A percentile compares a stretch with the other conserved stretches of the same genome.
phyloP scores from a whole-genome alignment of 1,284 basidiomycete species.

The Vanrija pseudolonga region DNA sequence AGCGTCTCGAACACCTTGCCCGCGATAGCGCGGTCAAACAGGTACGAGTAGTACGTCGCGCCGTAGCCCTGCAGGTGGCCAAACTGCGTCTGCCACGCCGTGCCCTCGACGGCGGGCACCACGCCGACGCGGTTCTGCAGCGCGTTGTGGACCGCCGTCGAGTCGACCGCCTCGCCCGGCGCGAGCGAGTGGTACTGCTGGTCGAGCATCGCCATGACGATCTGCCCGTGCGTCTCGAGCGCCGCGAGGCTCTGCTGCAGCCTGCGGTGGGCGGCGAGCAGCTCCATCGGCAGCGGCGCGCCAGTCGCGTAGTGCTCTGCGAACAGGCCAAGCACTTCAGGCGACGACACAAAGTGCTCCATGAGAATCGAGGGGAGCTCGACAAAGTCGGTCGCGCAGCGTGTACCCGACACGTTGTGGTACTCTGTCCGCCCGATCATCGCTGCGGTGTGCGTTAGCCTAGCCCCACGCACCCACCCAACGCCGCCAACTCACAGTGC shows the following conservation, averaged over 20 bases:
- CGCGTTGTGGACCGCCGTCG: slow-evolving; percentile 62
- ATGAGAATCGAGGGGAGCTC: slow-evolving; percentile 97
- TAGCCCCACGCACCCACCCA: too few relatives aligned
- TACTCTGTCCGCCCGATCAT: slow-evolving; percentile 98
- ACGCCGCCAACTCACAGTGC: slow-evolving; percentile 77
- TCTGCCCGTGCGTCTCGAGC: slow-evolving; percentile 83
- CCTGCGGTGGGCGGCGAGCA: slow-evolving; percentile 48
- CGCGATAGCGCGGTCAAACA: slow-evolving; percentile 93
- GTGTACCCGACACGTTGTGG: slow-evolving; percentile 95
- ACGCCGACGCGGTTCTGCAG: slow-evolving; percentile 69
- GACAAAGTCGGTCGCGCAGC: slow-evolving; percentile 98
- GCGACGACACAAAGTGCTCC: slow-evolving; percentile 90
- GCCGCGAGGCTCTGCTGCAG: slow-evolving; percentile 51
- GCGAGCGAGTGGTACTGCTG: slow-evolving; percentile 80
- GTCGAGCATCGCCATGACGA: slow-evolving; percentile 83
- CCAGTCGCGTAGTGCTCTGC: slow-evolving; percentile 58
- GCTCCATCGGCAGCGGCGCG: slow-evolving; percentile 66
- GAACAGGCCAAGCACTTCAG: slow-evolving; percentile 76
- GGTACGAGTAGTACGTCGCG: slow-evolving; percentile 94
- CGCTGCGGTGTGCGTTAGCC: slow-evolving; percentile 54
- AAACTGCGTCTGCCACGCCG: slow-evolving; percentile 92
- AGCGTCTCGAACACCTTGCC: slow-evolving; percentile 78
- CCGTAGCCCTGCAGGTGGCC: slow-evolving; percentile 95
- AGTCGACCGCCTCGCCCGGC: slow-evolving; percentile 58
- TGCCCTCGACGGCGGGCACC: slow-evolving; percentile 73